These are phyloP conservation scores for Pseudopyricularia cyperi DNA, from an alignment of 2,329 filamentous ascomycete genomes.

Conservation along the genomic window DNA sequence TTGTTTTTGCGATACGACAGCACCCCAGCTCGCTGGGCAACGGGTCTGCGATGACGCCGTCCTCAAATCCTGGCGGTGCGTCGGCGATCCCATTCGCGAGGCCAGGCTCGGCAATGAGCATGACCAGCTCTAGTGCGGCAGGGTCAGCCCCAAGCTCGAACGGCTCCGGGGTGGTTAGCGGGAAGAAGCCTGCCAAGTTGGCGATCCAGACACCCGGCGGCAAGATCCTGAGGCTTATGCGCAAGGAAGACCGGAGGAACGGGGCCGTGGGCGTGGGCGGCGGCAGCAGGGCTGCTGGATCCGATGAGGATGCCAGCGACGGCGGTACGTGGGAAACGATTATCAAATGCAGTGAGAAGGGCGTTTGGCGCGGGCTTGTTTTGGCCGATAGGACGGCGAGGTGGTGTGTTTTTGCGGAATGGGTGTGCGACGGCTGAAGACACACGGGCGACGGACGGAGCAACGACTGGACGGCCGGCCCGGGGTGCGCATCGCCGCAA, in stretches of 20 bases:
- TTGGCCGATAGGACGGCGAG: conserved; percentile 71
- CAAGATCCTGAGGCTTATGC: conserved; percentile 81
- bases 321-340: conserved; percentile 80
- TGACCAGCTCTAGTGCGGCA: conserved; percentile 44
- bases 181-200: conserved; percentile 82
- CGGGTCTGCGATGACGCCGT: conserved; percentile 25
- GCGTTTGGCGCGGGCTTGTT: conserved; percentile 70
- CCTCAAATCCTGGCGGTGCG: conserved; percentile 31
- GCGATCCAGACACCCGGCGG: conserved; percentile 90
- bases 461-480: background rate
- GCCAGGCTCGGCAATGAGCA: conserved; percentile 51
- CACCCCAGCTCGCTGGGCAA: conserved; percentile 52
- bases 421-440: conserved; percentile 39
- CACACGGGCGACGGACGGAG: background rate
- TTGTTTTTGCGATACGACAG: conserved; percentile 91
- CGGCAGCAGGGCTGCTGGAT: conserved; percentile 13
- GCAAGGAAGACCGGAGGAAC: conserved; percentile 55
- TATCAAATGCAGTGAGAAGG: conserved; percentile 76
- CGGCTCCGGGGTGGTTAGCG: conserved; percentile 30
- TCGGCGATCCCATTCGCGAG: conserved; percentile 50
- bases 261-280: conserved; percentile 31
- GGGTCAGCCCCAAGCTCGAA: conserved; percentile 39
- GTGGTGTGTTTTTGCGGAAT: conserved; percentile 90
- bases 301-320: conserved; percentile 47
- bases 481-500: background rate